A percentile compares a stretch with the other conserved stretches of the same genome.
These are phyloP conservation scores for Martiniozyma asiatica DNA, from an alignment of 1,139 yeast species.

Conservation along the genomic window DNA sequence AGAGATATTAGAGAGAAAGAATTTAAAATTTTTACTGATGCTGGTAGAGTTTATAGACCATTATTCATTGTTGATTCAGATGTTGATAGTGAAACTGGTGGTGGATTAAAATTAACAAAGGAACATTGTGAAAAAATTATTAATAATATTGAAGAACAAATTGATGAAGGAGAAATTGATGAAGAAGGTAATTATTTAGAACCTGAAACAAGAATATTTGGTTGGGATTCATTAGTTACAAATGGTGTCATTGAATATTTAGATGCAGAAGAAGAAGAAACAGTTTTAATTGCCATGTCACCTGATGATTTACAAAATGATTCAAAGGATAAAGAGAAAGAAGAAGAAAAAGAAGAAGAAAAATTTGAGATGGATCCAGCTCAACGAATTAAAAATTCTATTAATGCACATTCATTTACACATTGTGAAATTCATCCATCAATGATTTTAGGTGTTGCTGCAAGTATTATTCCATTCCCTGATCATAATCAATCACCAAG, in stretches of 20 bases:
- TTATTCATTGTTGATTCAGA: slow-evolving; percentile 84
- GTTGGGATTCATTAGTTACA: slow-evolving; percentile 76
- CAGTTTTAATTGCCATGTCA: slow-evolving; percentile 97
- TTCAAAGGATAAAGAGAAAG: slow-evolving; percentile 33
- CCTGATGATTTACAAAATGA: slow-evolving; percentile 86
- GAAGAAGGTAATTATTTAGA: slow-evolving; percentile 35
- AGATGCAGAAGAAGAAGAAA: slow-evolving; percentile 97
- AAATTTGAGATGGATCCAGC: slow-evolving; percentile 57
- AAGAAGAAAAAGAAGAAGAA: slow-evolving; percentile 31
- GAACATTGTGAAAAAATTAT: slow-evolving; percentile 67
- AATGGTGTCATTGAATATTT: slow-evolving; percentile 89
- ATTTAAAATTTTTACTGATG: slow-evolving; percentile 92
- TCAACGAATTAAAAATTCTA: slow-evolving; percentile 62
- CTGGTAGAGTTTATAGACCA: slow-evolving; percentile 96
- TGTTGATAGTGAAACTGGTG: slow-evolving; percentile 55
- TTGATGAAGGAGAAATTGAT: slow-evolving; percentile 32
- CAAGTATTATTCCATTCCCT: slow-evolving; percentile 98
- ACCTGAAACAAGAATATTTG: slow-evolving; percentile 37
- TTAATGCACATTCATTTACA: slow-evolving; percentile 64
- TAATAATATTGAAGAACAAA: slow-evolving; percentile 47
- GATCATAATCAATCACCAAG: slow-evolving; percentile 99
- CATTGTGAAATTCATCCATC: slow-evolving; percentile 99
- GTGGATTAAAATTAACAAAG: slow-evolving; percentile 73
- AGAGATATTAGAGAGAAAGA: slow-evolving; percentile 96
- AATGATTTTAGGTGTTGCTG: slow-evolving; percentile 97